Evolutionary conservation across 768 basidiomycete species (phyloP), one percentile per base, ranked within the genome.

Genomic region (Floccularia luteovirens): DNA sequence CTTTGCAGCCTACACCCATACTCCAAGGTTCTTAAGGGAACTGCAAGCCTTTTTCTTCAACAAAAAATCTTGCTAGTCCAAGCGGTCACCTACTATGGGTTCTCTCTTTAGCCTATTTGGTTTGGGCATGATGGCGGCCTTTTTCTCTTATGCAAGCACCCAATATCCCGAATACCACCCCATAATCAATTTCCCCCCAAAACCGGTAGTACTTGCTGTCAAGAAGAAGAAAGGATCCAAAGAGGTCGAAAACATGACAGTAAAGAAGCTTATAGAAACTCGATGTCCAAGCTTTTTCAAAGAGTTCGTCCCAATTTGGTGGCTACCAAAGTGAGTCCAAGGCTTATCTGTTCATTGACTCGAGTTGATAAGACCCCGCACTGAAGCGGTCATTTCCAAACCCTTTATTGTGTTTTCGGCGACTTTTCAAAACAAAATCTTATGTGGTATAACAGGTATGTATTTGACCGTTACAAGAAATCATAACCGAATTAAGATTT

Each of bases 321-420:
- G 70, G 69, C 60, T 75, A 39, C 62, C 53, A 51, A 70, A 66
- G 70, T 72, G 42, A 38, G 69, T 56, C 17, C 30, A 36, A 16
- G 22, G 16, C n/a, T 14, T 25, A 33, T 38, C 33, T 17, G 2
- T 13, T 10, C 24, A 21, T 28, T 31, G 13, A 32, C 31, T 44
- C 19, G 37, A 27, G 36, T 13, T 12, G 25, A 32, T 8, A 22
- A 21, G 14, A 16, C 28, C 22, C 31, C 7, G 10, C n/a, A n/a
- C n/a, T n/a, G 16, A 17, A 80, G 79, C 52, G 79, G 78, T 3
- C 79, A 84, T 54, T 47, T 81, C 7, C 80, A 82, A 47, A 82
- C 81, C 1, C 52, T 74, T 12, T 79, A 78, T 39, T 73, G 70
- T 39, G 76, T 77, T 1, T 22, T 75, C 4, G 79, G 77, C 3